Evolutionary conservation across 768 basidiomycete genomes (phyloP), one percentile per base, ranked within the genome.

Genomic region (Lentinus brumalis): DNA sequence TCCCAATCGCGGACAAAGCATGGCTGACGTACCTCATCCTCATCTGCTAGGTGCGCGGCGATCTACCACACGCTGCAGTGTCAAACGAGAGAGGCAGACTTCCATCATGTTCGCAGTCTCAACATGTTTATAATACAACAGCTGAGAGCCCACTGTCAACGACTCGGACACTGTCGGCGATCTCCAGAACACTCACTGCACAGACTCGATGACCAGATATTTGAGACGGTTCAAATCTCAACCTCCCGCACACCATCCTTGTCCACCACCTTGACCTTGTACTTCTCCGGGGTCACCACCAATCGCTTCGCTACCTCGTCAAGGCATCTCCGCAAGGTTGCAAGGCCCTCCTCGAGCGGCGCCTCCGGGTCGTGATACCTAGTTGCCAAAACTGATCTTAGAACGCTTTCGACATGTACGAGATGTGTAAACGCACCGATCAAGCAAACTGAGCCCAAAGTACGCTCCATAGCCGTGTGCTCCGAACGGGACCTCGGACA

Each of bases 391-490:
- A 10, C 40, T 10, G 10, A 41, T 16, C 40, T 41, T 41, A 10
- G 40, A 10, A 10, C 10, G 40, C 40, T 10, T 41, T 41, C 10
- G 16, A 10, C 11, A 10, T 41, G 11, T 41, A 41, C 40, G 45
- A 46, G n/a, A 46, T 5, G 26, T 5, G 18, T 46, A 21, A 9
- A 71, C 84, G 41, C 59, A 92, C 92, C 92, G 82, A 72, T 99
- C 97, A 56, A 98, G 81, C 72, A 96, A 90, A 84, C 89, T 87
- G 66, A 98, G 76, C 10, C 87, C 89, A 74, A 98, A 97, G 77
- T 95, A 97, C 57, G 88, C 83, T 46, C 94, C 97, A 71, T 98
- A 95, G 2, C 97, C 97, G 70, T 98, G 96, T 0, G 94, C 95
- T 15, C 87, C 95, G 72, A 95, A 99, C 0, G 95, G 95, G 12